phyloP scores from a whole-genome alignment of 768 basidiomycete genomes.

The Kwoniella heveanensis region DNA sequence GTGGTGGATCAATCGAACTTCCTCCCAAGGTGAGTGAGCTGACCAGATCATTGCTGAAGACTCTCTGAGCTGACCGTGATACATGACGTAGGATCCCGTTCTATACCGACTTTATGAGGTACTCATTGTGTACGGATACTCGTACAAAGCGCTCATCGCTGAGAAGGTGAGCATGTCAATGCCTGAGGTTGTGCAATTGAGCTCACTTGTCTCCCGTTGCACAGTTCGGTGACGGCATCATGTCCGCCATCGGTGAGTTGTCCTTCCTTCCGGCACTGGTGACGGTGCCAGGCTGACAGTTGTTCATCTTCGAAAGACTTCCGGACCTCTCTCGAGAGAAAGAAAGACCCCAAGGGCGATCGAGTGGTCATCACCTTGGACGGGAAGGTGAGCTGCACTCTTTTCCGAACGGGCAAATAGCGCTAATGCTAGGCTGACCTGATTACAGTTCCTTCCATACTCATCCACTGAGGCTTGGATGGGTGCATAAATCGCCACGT shows the following conservation, averaged over 20 bases:
- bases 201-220: too few species aligned
- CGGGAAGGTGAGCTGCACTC: slow-evolving; percentile 39
- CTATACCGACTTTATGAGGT: slow-evolving; percentile 52
- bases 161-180: slow-evolving; percentile 38
- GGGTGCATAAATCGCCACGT: background rate
- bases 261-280: too few species aligned
- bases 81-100: slow-evolving; percentile 43
- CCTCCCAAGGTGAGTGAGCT: slow-evolving; percentile 44
- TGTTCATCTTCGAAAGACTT: slow-evolving; percentile 28
- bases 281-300: too few species aligned
- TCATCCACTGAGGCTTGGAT: slow-evolving; percentile 18
- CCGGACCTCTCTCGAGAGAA: slow-evolving; percentile 42
- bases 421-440: background rate
- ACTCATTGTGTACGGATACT: slow-evolving; percentile 50
- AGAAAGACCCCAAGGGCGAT: slow-evolving; percentile 50
- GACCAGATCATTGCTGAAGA: background rate
- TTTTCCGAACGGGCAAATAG: background rate
- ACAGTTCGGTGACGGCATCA: slow-evolving; percentile 54
- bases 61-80: background rate
- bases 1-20: slow-evolving; percentile 45
- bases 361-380: slow-evolving; percentile 52
- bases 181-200: background rate
- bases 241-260: slow-evolving; percentile 50
- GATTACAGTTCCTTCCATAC: slow-evolving; percentile 20
- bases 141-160: slow-evolving; percentile 52